phyloP scores from a whole-genome alignment of 2,329 filamentous ascomycete genomes.

The Penicillium sp. region DNA sequence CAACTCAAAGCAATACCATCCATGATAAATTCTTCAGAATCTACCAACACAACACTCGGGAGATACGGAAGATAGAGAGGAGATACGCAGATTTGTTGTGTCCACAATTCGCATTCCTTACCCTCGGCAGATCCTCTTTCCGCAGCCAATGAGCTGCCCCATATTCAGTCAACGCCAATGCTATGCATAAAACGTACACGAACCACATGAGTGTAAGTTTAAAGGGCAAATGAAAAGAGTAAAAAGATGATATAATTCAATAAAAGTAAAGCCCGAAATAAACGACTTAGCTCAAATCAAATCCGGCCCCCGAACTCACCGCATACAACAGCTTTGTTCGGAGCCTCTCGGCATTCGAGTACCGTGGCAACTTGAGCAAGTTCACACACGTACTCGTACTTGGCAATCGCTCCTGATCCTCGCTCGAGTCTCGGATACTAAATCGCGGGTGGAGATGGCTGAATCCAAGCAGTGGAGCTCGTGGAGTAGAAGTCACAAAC shows the following conservation, averaged over 20 bases:
- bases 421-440: slow-evolving; percentile 81
- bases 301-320: slow-evolving; percentile 85
- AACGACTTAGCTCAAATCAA: slow-evolving; percentile 63
- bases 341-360: slow-evolving; percentile 65
- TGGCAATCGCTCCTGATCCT: slow-evolving; percentile 75
- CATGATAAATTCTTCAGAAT: neutral
- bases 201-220: slow-evolving; percentile 4
- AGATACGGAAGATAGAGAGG: neutral
- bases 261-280: slow-evolving; percentile 1
- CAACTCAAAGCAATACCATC: neutral
- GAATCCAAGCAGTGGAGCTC: slow-evolving; percentile 88
- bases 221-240: neutral
- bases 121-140: slow-evolving; percentile 2
- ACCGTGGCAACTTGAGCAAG: slow-evolving; percentile 85
- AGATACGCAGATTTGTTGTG: neutral
- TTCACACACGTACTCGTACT: slow-evolving; percentile 98
- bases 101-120: slow-evolving; percentile 1
- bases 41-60: neutral
- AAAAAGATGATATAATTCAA: neutral
- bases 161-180: slow-evolving; percentile 27
- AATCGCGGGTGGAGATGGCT: slow-evolving; percentile 81
- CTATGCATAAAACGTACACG: slow-evolving; percentile 26
- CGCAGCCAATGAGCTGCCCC: slow-evolving; percentile 16
- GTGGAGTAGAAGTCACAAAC: slow-evolving; percentile 91
- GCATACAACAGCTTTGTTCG: slow-evolving; percentile 86